These are phyloP conservation scores for Calonectria hawksworthii DNA, from an alignment of 2,329 filamentous ascomycete species.

Conservation along the genomic window DNA sequence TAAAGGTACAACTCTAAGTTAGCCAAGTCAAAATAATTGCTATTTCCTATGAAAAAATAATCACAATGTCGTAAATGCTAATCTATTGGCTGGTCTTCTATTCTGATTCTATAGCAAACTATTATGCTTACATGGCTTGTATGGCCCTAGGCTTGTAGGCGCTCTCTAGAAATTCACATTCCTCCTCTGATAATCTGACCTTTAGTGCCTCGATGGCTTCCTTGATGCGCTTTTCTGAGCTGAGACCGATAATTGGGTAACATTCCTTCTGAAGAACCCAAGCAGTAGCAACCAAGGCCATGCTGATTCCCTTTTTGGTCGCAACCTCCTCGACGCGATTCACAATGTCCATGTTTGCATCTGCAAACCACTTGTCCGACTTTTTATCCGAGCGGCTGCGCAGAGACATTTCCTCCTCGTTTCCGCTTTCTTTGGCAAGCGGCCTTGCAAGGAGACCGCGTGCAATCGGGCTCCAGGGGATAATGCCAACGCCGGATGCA, in stretches of 20 bases:
- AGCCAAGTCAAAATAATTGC: too few species aligned
- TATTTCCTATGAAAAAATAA: too few species aligned
- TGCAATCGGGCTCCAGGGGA: constrained; percentile 53
- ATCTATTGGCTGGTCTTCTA: neutral
- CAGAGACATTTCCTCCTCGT: constrained; percentile 24
- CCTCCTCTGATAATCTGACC: constrained; percentile 68
- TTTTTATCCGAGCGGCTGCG: constrained; percentile 41
- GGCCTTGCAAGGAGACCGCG: constrained; percentile 51
- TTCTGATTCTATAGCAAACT: neutral
- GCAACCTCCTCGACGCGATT: constrained; percentile 66
- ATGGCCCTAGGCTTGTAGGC: constrained; percentile 69
- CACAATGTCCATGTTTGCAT: constrained; percentile 49
- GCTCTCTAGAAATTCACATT: constrained; percentile 73
- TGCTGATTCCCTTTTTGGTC: constrained; percentile 68
- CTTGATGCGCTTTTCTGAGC: constrained; percentile 70
- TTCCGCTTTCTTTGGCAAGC: constrained; percentile 26
- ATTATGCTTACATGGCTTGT: constrained; percentile 42
- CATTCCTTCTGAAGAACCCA: constrained; percentile 71
- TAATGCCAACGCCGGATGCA: constrained; percentile 52
- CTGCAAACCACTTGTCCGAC: constrained; percentile 42
- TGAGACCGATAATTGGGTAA: constrained; percentile 74
- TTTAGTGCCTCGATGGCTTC: constrained; percentile 66
- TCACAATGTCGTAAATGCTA: too few species aligned
- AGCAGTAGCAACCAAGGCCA: constrained; percentile 75
- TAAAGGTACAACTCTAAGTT: too few species aligned